A percentile compares a stretch with the other conserved stretches of the same genome.
These are phyloP conservation scores for Amanita inopinata DNA, from an alignment of 768 basidiomycete genomes.

Conservation along the genomic window DNA sequence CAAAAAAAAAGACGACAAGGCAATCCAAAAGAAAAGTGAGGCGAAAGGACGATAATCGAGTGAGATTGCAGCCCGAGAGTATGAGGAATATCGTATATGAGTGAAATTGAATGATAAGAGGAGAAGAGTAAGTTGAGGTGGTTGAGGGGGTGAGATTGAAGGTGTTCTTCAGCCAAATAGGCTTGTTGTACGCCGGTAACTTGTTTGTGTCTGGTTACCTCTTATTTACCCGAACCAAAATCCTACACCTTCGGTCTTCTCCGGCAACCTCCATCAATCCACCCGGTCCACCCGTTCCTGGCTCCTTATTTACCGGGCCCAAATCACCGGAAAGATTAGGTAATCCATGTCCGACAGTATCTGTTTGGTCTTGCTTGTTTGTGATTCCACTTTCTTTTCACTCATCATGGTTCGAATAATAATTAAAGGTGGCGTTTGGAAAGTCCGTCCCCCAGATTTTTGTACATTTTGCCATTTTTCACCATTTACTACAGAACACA, in stretches of 20 bases:
- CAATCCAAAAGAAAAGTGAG: conserved; percentile 4
- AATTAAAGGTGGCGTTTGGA: conserved; percentile 90
- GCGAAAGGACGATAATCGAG: conserved; percentile 9
- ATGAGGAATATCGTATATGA: no score
- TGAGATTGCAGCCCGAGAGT: conserved; percentile 2
- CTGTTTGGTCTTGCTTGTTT: conserved; percentile 2
- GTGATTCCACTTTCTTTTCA: conserved; percentile 8
- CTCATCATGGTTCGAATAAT: conserved; percentile 74
- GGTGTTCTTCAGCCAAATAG: conserved; percentile 11
- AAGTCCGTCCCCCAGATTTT: conserved; percentile 33
- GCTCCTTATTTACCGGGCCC: conserved; percentile 17
- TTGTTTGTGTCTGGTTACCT: conserved; percentile 25
- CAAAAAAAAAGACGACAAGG: conserved; percentile 21
- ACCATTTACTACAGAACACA: conserved; percentile 52
- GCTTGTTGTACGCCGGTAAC: conserved; percentile 19
- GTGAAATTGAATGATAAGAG: no score
- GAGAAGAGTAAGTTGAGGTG: conserved; percentile 7
- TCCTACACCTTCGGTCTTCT: conserved; percentile 16
- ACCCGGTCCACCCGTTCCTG: conserved; percentile 10
- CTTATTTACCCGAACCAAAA: conserved; percentile 13
- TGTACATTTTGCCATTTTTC: conserved; percentile 9
- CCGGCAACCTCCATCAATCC: conserved; percentile 3
- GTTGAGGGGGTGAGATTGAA: conserved; percentile 12
- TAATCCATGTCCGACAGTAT: conserved; percentile 7
- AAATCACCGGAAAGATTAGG: conserved; percentile 8